Percentiles rank a stretch among this genome's conserved stretches.
phyloP scores from a whole-genome alignment of 768 basidiomycete species.

The Lentinula guzmanii region DNA sequence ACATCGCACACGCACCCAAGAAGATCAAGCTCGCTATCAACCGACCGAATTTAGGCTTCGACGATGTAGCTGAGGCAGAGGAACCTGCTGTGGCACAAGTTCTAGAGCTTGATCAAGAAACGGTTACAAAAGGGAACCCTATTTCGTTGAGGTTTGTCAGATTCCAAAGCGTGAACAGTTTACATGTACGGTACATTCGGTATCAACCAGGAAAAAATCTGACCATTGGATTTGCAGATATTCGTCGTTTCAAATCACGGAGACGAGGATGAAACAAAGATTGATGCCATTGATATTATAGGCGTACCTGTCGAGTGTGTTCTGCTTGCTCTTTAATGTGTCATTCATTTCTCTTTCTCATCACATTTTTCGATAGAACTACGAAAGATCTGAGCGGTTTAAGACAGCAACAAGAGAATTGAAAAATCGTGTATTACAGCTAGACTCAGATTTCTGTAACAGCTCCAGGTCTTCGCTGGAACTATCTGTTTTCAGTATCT shows the following conservation, averaged over 20 bases:
- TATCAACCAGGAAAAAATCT: neutral
- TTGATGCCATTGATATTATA: conserved; percentile 62
- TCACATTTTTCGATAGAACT: conserved; percentile 16
- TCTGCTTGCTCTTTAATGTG: neutral
- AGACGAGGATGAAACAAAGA: conserved; percentile 55
- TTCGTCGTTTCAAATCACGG: conserved; percentile 68
- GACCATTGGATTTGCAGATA: conserved; percentile 34
- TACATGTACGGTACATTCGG: conserved; percentile 45
- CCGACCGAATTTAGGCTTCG: conserved; percentile 54
- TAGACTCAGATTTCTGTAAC: no score
- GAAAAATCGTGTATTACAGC: neutral
- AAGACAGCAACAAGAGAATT: conserved; percentile 19
- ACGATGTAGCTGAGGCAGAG: conserved; percentile 50
- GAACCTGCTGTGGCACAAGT: conserved; percentile 52
- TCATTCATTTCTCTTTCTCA: neutral
- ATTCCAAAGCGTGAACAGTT: conserved; percentile 61
- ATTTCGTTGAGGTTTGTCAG: conserved; percentile 58
- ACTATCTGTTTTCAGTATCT: no score
- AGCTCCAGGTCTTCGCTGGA: neutral
- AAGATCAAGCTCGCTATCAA: conserved; percentile 60
- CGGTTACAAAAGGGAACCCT: conserved; percentile 34
- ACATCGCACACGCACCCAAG: conserved; percentile 44
- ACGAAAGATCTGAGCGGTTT: conserved; percentile 29
- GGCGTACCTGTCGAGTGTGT: conserved; percentile 56
- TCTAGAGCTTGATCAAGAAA: conserved; percentile 43